Evolutionary conservation across 495 filamentous ascomycete genomes (phyloP).

Genomic region (Aspergillus bridgeri): DNA sequence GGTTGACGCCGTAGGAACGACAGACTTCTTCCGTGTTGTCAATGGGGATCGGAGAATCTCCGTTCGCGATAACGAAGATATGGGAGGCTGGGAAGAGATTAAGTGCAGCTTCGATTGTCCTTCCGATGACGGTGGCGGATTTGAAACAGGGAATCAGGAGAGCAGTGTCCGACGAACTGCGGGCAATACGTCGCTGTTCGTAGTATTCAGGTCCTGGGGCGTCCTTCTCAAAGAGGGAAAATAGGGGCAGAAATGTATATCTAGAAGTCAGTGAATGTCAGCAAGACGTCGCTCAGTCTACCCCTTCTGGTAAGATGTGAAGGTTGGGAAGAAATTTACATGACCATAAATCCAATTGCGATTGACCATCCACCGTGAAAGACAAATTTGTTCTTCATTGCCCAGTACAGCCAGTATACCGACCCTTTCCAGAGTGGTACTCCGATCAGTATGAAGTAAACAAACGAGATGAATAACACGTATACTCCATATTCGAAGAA

Average conservation of each 20-base stretch:
- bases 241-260: constrained; percentile 38
- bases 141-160: constrained; percentile 49
- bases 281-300: not conserved
- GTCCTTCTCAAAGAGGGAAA: constrained; percentile 37
- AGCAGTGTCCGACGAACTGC: constrained; percentile 23
- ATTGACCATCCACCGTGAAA: constrained; percentile 36
- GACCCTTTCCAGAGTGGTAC: constrained; percentile 41
- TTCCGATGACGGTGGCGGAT: constrained; percentile 38
- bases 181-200: constrained; percentile 18
- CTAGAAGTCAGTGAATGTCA: constrained; percentile 10
- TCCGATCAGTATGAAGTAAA: constrained; percentile 41
- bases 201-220: constrained; percentile 21
- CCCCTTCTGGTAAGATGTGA: not conserved
- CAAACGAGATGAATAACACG: constrained; percentile 24
- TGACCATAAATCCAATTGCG: constrained; percentile 29
- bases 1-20: constrained; percentile 38
- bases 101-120: constrained; percentile 42
- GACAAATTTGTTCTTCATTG: constrained; percentile 34
- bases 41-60: constrained; percentile 36
- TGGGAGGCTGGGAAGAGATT: constrained; percentile 43
- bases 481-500: constrained; percentile 38
- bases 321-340: constrained; percentile 19
- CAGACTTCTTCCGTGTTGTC: constrained; percentile 47
- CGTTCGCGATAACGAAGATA: constrained; percentile 47
- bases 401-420: constrained; percentile 40